A percentile compares a stretch with the other conserved stretches of the same genome.
phyloP scores from a whole-genome alignment of 176 grass and related monocot species.

The Oryza meyeriana region DNA sequence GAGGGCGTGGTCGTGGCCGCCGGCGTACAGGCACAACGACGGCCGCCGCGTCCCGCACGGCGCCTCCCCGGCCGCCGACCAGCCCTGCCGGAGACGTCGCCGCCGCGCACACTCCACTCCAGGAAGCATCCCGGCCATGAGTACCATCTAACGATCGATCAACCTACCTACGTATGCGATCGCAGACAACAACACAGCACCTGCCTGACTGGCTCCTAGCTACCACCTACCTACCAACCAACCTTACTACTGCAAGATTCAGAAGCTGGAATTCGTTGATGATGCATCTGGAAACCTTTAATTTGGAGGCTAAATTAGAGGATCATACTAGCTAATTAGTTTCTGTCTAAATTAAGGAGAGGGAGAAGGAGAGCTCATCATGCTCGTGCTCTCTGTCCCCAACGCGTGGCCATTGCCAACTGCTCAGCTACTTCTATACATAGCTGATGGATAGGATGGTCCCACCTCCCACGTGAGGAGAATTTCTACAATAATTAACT shows the following conservation, averaged over 20 bases:
- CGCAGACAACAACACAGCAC: constrained; percentile 24
- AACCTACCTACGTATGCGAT: not conserved
- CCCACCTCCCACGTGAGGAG: not conserved
- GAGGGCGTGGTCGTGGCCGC: constrained; percentile 25
- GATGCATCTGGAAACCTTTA: constrained; percentile 23
- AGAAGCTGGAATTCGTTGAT: not conserved
- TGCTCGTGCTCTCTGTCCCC: constrained; percentile 6
- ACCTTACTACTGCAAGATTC: not conserved
- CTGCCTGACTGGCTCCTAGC: not conserved
- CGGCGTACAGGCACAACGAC: constrained; percentile 21
- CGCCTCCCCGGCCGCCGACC: not conserved
- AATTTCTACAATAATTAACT: not conserved
- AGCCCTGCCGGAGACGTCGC: constrained; percentile 39
- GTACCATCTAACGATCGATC: constrained; percentile 25
- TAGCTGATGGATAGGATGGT: not conserved
- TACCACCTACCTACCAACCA: not conserved
- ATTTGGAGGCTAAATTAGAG: not conserved
- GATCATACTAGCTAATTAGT: not conserved
- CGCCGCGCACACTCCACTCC: constrained; percentile 69
- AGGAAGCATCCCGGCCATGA: constrained; percentile 85
- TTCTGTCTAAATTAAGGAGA: not conserved
- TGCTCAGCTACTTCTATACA: constrained; percentile 18
- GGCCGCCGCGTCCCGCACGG: constrained; percentile 32
- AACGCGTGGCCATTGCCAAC: constrained; percentile 6
- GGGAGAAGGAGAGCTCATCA: not conserved